A percentile compares a stretch with the other conserved stretches of the same genome.
phyloP scores from a whole-genome alignment of 306 rosid species.

The Vigna mungo region DNA sequence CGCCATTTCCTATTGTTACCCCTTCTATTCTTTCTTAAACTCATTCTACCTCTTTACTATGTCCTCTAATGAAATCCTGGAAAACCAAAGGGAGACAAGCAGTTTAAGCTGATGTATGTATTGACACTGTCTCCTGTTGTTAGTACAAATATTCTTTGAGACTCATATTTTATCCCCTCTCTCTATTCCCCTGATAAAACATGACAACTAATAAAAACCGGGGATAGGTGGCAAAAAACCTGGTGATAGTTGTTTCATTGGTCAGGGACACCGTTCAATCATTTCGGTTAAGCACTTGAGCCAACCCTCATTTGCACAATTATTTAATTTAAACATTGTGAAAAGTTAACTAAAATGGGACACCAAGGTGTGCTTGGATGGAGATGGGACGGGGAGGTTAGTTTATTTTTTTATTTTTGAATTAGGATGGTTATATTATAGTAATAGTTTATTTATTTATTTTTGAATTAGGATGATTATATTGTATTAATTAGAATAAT shows the following conservation, averaged over 20 bases:
- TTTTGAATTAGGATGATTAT: neutral
- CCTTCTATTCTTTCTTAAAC: conserved; percentile 19
- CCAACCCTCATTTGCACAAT: conserved; percentile 2
- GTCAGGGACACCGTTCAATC: neutral
- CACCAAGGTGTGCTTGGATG: neutral
- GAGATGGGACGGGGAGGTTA: neutral
- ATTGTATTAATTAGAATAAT: neutral
- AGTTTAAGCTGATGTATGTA: conserved; percentile 9
- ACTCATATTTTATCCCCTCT: conserved; percentile 3
- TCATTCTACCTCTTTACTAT: conserved; percentile 18
- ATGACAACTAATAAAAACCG: neutral
- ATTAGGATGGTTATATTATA: too few relatives aligned
- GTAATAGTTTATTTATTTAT: neutral
- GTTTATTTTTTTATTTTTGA: neutral
- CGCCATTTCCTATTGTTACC: conserved; percentile 30
- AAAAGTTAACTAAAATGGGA: neutral
- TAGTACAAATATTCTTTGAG: conserved; percentile 12
- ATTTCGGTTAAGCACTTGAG: neutral
- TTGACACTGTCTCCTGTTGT: conserved; percentile 15
- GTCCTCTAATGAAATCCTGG: conserved; percentile 20
- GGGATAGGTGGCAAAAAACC: neutral
- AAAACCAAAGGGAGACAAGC: neutral
- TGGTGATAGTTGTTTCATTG: conserved; percentile 8
- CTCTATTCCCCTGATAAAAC: neutral
- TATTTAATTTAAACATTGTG: conserved; percentile 1